A percentile compares a stretch with the other conserved stretches of the same genome.
These are phyloP conservation scores for Oldenlandia corymbosa DNA, from an alignment of 257 asterid genomes.

Conservation along the genomic window DNA sequence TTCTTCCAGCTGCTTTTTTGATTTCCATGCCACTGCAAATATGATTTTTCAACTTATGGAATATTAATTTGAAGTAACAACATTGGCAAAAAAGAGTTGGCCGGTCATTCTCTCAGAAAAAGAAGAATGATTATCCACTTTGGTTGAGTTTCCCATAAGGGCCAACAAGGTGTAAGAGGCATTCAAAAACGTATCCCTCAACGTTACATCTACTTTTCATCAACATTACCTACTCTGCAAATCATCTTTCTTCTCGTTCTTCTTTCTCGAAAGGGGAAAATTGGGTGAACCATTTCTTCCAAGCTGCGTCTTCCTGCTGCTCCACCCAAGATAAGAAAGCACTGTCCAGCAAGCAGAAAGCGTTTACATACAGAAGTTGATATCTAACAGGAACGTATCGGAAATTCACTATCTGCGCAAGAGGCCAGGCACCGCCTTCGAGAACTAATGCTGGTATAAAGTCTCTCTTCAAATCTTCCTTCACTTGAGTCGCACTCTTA, in stretches of 20 bases:
- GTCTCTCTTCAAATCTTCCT: constrained; percentile 29
- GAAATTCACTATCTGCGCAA: constrained; percentile 27
- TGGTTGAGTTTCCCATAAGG: neutral
- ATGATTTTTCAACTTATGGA: too few species aligned
- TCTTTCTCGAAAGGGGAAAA: constrained; percentile 11
- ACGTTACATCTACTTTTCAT: too few species aligned
- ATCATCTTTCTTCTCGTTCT: constrained; percentile 15
- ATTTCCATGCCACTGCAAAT: too few species aligned
- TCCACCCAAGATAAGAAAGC: constrained; percentile 34
- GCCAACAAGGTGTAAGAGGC: too few species aligned
- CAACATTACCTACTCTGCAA: neutral
- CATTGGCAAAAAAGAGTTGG: neutral
- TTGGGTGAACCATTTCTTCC: constrained; percentile 26
- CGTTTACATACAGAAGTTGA: constrained; percentile 31
- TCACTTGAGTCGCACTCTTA: constrained; percentile 28
- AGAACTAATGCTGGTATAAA: constrained; percentile 29
- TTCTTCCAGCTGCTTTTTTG: too few species aligned
- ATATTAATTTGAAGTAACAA: too few species aligned
- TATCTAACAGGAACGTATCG: constrained; percentile 32
- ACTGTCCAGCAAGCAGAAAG: constrained; percentile 31
- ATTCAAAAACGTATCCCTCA: neutral
- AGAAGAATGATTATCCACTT: neutral
- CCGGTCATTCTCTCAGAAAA: neutral
- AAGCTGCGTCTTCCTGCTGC: constrained; percentile 34
- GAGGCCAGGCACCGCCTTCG: constrained; percentile 32